Conservation (phyloP, 306 rosid genomes). For the Sophora flavescens region DNA sequence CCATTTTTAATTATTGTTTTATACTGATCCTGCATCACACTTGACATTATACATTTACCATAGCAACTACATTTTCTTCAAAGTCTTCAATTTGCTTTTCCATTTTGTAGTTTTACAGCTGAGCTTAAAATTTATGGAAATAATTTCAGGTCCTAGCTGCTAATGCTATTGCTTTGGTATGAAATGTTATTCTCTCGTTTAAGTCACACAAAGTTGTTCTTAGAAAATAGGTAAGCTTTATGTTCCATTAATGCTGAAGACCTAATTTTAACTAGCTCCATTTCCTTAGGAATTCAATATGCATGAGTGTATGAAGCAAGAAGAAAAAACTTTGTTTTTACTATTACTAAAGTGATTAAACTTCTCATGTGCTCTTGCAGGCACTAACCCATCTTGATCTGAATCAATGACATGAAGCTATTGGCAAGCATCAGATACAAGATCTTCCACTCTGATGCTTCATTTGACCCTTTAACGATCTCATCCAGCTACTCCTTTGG, state of each 20-base stretch:
- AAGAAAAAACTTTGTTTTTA: background rate
- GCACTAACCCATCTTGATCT: background rate
- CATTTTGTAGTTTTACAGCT: conserved; percentile 8
- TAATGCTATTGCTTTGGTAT: conserved; percentile 74
- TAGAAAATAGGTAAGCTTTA: conserved; percentile 64
- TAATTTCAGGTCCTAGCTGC: conserved; percentile 92
- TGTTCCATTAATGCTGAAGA: conserved; percentile 20
- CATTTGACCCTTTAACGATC: conserved; percentile 27
- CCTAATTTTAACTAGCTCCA: conserved; percentile 15
- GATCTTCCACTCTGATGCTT: conserved; percentile 21
- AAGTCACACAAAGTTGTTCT: conserved; percentile 88
- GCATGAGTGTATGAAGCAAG: background rate
- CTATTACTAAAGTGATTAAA: background rate
- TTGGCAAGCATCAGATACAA: conserved; percentile 31
- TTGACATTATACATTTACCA: background rate
- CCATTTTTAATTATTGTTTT: too few species aligned
- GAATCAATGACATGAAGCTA: conserved; percentile 42
- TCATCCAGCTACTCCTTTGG: conserved; percentile 48
- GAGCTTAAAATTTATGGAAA: conserved; percentile 27
- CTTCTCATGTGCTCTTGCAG: background rate
- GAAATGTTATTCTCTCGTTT: conserved; percentile 97
- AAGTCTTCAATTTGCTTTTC: conserved; percentile 30
- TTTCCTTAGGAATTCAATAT: conserved; percentile 31
- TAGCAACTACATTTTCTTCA: conserved; percentile 26
- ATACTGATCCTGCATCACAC: too few species aligned